phyloP scores from a whole-genome alignment of 495 filamentous ascomycete species.

The Pyrenula aspistea region DNA sequence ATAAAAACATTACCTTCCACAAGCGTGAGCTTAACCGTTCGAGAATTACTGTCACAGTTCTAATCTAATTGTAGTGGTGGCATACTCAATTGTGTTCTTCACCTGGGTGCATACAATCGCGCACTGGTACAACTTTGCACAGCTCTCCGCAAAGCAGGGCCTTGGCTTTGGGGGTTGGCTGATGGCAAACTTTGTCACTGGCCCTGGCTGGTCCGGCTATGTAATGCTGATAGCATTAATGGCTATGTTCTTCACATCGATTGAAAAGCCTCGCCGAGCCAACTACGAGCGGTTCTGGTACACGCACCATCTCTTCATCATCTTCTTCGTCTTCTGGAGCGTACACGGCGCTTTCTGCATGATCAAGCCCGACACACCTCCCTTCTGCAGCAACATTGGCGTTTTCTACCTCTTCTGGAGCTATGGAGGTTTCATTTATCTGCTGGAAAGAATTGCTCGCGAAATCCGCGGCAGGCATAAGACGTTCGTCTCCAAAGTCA shows the following conservation, averaged over 20 bases:
- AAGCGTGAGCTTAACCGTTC: conserved; percentile 28
- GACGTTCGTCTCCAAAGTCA: conserved; percentile 71
- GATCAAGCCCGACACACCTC: conserved; percentile 63
- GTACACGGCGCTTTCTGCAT: conserved; percentile 73
- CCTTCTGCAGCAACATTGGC: conserved; percentile 57
- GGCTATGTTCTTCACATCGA: conserved; percentile 54
- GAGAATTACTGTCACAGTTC: not conserved
- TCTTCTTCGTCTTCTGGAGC: conserved; percentile 76
- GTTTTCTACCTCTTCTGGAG: conserved; percentile 78
- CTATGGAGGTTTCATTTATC: conserved; percentile 60
- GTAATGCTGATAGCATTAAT: conserved; percentile 61
- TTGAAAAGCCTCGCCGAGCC: conserved; percentile 53
- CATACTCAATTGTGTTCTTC: conserved; percentile 73
- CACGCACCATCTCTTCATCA: conserved; percentile 63
- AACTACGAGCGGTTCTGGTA: conserved; percentile 81
- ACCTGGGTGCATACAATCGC: conserved; percentile 70
- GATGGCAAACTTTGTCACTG: conserved; percentile 55
- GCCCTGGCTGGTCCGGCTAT: conserved; percentile 70
- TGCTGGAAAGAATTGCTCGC: conserved; percentile 55
- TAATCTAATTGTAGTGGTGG: conserved; percentile 33
- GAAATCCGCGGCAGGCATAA: conserved; percentile 61
- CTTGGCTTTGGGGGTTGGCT: conserved; percentile 62
- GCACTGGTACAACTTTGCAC: conserved; percentile 72
- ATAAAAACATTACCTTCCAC: conserved; percentile 75
- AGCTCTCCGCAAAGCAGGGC: conserved; percentile 56